Conservation (phyloP, 2,329 filamentous ascomycete genomes). For the Fusarium annulatum region DNA sequence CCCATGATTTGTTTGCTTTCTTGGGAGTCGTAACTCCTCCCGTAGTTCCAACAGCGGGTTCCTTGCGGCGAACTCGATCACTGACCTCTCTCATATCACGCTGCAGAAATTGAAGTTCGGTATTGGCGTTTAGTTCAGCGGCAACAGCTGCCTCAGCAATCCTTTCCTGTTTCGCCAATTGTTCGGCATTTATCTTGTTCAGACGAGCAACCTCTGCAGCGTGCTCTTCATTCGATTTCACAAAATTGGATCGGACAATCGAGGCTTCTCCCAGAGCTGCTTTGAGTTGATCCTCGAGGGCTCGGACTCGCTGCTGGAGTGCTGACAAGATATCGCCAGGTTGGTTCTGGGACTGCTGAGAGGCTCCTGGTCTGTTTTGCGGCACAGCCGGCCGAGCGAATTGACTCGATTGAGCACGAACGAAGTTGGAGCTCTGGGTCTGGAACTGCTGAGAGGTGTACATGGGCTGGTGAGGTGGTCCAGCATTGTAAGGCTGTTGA, state of each 20-base stretch:
- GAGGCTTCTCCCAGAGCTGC: slow-evolving; percentile 77
- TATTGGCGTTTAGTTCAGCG: slow-evolving; percentile 72
- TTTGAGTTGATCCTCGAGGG: slow-evolving; percentile 66
- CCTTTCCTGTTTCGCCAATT: slow-evolving; percentile 70
- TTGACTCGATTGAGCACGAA: slow-evolving; percentile 54
- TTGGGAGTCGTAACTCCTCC: slow-evolving; percentile 66
- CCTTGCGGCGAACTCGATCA: slow-evolving; percentile 61
- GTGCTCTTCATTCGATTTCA: slow-evolving; percentile 70
- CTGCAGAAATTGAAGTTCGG: slow-evolving; percentile 77
- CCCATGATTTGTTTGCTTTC: slow-evolving; percentile 65
- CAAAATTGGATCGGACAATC: slow-evolving; percentile 78
- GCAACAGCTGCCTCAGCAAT: slow-evolving; percentile 73
- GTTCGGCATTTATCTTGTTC: slow-evolving; percentile 72
- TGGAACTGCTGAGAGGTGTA: slow-evolving; percentile 48
- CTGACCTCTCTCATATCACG: slow-evolving; percentile 74
- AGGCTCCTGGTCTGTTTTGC: slow-evolving; percentile 38
- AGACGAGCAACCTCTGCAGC: slow-evolving; percentile 71
- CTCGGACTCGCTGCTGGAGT: slow-evolving; percentile 63
- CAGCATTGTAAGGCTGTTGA: slow-evolving; percentile 26
- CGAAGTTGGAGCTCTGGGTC: slow-evolving; percentile 44
- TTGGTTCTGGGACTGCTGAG: slow-evolving; percentile 44
- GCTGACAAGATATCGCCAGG: slow-evolving; percentile 55
- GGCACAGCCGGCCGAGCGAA: slow-evolving; percentile 53
- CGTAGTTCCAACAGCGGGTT: slow-evolving; percentile 42
- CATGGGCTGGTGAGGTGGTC: slow-evolving; percentile 36